Base-by-base conservation (phyloP, 192 early-diverging fungal species). In the Podila verticillata region DNA sequence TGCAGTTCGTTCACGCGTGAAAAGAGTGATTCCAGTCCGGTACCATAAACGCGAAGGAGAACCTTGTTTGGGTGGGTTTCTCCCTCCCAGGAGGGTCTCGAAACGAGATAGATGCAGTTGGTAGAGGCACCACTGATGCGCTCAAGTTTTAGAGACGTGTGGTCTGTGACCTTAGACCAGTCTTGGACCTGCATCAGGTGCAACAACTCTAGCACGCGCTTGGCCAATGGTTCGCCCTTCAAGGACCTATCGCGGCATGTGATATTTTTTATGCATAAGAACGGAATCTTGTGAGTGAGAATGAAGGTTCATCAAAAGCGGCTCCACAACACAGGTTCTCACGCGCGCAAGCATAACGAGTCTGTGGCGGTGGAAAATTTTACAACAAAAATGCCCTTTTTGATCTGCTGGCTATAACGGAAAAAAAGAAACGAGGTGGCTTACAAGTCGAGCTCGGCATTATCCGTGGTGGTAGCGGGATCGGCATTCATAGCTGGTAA, bases 31-130 rank as follows among this genome's bases (percentile, higher is more conserved):
- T 95, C 96, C 34, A 91, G 91, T 5, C 93, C 96, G 3, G 88
- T 68, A 2, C 96, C 96, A 70, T 97, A 97, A 0, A 97, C 85
- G 24, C 96, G 88, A 36, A 94, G 66, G 28, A 95, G 83, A 6
- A 86, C 72, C 70, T 88, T 91, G 2, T 65, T 58, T 3, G 70
- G 63, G 12, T n/a, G 44, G 51, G n/a, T n/a, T n/a, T n/a, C n/a
- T n/a, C n/a, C 12, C 2, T 63, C 29, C n/a, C 34, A 61, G 15
- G 58, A 17, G 20, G 29, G 48, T 44, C 58, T 65, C 4, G 54
- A 58, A 6, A 81, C 62, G 22, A 65, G 68, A 22, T 73, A 81
- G 48, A 81, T 63, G 24, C 71, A 73, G 58, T 81, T 81, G 51
- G 83, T 84, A 58, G 81, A 72, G 51, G 83, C 83, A 24, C 83